phyloP scores from a whole-genome alignment of 1,284 basidiomycete genomes.

The Cryptococcus maquisensis region DNA sequence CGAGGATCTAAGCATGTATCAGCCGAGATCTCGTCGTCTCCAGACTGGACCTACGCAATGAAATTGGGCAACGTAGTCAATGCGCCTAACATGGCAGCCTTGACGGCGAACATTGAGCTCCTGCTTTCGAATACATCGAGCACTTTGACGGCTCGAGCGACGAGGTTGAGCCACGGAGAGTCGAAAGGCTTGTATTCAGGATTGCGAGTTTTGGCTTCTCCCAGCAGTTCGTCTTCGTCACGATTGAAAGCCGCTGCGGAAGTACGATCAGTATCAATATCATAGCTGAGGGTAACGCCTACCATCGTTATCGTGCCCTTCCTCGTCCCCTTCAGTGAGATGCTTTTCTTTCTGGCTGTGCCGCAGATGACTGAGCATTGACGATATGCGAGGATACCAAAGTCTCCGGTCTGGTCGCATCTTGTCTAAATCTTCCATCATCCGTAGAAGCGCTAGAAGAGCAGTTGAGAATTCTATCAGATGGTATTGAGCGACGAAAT shows the following conservation, averaged over 20 bases:
- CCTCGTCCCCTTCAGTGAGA: conserved; percentile 26
- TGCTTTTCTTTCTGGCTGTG: conserved; percentile 22
- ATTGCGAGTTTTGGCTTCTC: conserved; percentile 39
- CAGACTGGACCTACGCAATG: conserved; percentile 17
- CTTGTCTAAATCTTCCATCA: conserved; percentile 59
- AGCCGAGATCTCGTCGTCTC: neutral
- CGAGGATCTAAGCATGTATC: conserved; percentile 17
- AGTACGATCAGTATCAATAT: neutral
- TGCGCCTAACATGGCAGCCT: conserved; percentile 68
- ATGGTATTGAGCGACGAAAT: conserved; percentile 70
- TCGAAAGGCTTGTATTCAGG: conserved; percentile 48
- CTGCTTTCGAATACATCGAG: conserved; percentile 37
- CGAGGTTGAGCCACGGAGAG: conserved; percentile 27
- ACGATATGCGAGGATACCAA: conserved; percentile 63
- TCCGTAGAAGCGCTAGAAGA: conserved; percentile 54
- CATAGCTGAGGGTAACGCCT: neutral
- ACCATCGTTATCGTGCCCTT: conserved; percentile 33
- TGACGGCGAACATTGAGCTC: conserved; percentile 64
- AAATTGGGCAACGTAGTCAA: conserved; percentile 42
- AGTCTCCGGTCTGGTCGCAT: conserved; percentile 54
- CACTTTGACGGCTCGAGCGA: conserved; percentile 29
- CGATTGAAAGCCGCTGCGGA: conserved; percentile 17
- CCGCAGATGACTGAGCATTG: conserved; percentile 24
- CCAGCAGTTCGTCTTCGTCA: conserved; percentile 26
- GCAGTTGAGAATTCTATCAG: conserved; percentile 57